Evolutionary conservation across 352 stramenopile genomes (phyloP), one percentile per base, ranked within the genome.

Genomic region (Pythium guiyangense): DNA sequence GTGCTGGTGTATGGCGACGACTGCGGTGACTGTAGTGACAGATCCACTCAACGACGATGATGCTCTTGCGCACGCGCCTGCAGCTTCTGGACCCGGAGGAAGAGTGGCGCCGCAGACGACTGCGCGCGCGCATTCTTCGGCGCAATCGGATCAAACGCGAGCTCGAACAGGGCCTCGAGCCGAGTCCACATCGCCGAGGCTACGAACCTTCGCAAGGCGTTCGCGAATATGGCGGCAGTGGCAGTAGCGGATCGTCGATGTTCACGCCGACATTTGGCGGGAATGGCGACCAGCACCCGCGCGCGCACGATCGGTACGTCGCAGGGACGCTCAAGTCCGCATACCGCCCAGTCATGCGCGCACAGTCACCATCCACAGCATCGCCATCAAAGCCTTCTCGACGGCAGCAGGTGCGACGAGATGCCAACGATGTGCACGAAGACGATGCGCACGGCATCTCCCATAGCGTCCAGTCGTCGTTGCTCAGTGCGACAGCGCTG

Each of bases 131-230:
- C 17, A 86, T 89, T 59, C 63, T 86, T 6, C 68, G 77, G 2
- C 69, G 79, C 15, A 89, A 86, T 26, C 76, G 79, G 15, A 86
- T 86, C 71, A 77, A 81, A 39, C 57, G 59, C 3, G 79, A 89
- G 59, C 59, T 84, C 52, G 69, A 56, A 3, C 69, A 78, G 49
- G 77, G 73, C 18, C 62, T 85, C 1, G 65, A 73, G 10, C 70
- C 67, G 17, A 61, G 72, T 52, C 64, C 53, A 22, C 58, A 66
- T 14, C 66, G 69, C 26, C 18, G 53, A 22, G 63, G 63, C 8
- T 67, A 67, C 3, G 45, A 48, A 0, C 52, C 29, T 10, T 46
- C 42, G 37, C 2, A 42, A 46, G n/a, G 15, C 48, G 9, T 37
- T 29, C 6, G 15, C 17, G 20, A 25, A 25, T 3, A n/a, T 14